Percentiles rank a stretch among this genome's conserved stretches.
These are phyloP conservation scores for Alternaria arborescens DNA, from an alignment of 2,329 filamentous ascomycete species.

Conservation along the genomic window DNA sequence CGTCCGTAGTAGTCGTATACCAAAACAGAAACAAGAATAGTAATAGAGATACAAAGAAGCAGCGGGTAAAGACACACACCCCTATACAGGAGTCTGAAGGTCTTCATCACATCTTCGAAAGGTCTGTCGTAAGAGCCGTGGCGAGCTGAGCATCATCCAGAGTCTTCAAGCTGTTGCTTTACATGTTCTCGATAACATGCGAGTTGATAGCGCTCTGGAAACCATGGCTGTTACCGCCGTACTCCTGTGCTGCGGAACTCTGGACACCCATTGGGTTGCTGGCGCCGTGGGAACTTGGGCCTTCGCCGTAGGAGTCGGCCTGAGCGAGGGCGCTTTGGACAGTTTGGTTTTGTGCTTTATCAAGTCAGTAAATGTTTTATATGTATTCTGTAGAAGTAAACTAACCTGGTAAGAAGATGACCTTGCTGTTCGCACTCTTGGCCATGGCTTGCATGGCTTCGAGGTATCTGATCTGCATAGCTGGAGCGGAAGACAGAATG, in stretches of 20 bases:
- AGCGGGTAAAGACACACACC: not conserved
- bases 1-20: not conserved
- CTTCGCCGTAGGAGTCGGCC: slow-evolving; percentile 64
- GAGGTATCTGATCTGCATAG: slow-evolving; percentile 82
- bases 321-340: slow-evolving; percentile 63
- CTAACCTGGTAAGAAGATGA: slow-evolving; percentile 50
- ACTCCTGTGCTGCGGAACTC: slow-evolving; percentile 41
- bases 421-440: slow-evolving; percentile 87
- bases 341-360: slow-evolving; percentile 50
- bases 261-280: slow-evolving; percentile 22
- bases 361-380: not conserved
- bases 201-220: slow-evolving; percentile 86
- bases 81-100: not conserved
- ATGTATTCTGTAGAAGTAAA: fast-evolving
- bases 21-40: not conserved
- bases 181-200: slow-evolving; percentile 86
- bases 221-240: slow-evolving; percentile 57
- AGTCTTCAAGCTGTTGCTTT: slow-evolving; percentile 3
- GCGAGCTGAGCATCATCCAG: not conserved
- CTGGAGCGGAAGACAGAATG: slow-evolving; percentile 87
- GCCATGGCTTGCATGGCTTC: slow-evolving; percentile 99
- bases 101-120: not conserved
- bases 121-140: not conserved
- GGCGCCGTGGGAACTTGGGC: slow-evolving; percentile 58
- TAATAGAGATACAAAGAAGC: not conserved